Evolutionary conservation across 2,329 filamentous ascomycete genomes (phyloP).

Genomic region (Phialocephala sp.): DNA sequence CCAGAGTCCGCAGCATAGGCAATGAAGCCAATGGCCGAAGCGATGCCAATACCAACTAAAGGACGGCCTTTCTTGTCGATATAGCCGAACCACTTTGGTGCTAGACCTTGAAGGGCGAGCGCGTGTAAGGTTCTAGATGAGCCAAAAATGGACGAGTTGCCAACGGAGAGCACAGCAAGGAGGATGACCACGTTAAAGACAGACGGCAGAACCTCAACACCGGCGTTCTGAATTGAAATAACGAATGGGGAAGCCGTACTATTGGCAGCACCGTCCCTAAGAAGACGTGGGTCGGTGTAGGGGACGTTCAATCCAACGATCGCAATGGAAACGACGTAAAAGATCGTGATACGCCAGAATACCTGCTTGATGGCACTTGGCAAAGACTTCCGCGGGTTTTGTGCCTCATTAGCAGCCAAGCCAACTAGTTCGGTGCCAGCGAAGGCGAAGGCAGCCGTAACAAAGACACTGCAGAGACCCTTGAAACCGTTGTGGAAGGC

Average conservation of each 20-base stretch:
- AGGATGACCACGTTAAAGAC: constrained; percentile 97
- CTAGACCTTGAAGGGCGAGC: constrained; percentile 85
- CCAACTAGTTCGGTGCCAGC: constrained; percentile 78
- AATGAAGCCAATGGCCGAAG: constrained; percentile 73
- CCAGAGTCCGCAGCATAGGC: constrained; percentile 74
- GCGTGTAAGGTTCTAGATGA: constrained; percentile 89
- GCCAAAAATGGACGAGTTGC: constrained; percentile 90
- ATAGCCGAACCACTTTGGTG: constrained; percentile 77
- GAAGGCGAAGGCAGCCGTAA: constrained; percentile 78
- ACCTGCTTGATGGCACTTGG: constrained; percentile 91
- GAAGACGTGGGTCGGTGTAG: constrained; percentile 68
- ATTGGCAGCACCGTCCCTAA: constrained; percentile 64
- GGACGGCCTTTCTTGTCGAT: constrained; percentile 84
- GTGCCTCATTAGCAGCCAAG: constrained; percentile 77
- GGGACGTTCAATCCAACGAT: constrained; percentile 84
- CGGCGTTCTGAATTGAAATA: constrained; percentile 85
- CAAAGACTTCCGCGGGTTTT: constrained; percentile 80
- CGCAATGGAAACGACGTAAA: constrained; percentile 84
- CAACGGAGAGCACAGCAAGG: constrained; percentile 86
- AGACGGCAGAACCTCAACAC: constrained; percentile 80
- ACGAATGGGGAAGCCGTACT: constrained; percentile 87
- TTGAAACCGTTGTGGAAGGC: constrained; percentile 85
- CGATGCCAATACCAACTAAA: constrained; percentile 71
- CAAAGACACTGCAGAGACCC: constrained; percentile 79
- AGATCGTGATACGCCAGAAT: constrained; percentile 91